Evolutionary conservation across 2,329 filamentous ascomycete genomes (phyloP), one percentile per base, ranked within the genome.

Genomic region (Plectosphaerella cucumerina): DNA sequence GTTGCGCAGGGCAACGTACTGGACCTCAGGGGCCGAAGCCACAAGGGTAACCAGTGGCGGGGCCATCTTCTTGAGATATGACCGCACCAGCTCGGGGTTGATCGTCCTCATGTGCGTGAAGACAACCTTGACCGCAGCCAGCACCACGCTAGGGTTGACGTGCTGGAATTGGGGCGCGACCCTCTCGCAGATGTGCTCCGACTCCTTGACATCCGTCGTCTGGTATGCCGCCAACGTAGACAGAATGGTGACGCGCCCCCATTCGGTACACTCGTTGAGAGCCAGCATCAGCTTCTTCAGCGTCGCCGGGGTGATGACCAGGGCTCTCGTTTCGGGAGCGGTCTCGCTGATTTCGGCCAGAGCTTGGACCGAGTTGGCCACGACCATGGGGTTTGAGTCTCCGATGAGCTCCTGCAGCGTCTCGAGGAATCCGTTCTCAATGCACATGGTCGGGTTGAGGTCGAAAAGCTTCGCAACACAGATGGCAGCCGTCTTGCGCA

Each of bases 401-500:
- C 90, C 93, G 58, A 99, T 96, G 75, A 99, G 75, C 70, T 99
- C 94, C 70, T 99, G 93, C 49, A 99, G 73, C 21, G 82, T 90
- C 68, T 97, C 92, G 46, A 99, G 72, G 69, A 99, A 99, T 44
- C 94, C 94, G 61, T 99, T 97, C 66, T 99, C 94, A 51, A 99
- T 82, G 65, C 93, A 97, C 83, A 97, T 88, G 37, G 81, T 71
- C 6, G 93, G 90, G 65, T 96, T 97, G 54, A 99, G 78, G 64
- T 99, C 94, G 71, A 96, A 99, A 6, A 99, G 83, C 72, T 99
- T 99, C 49, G 94, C 94, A 43, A 99, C 94, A 67, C 94, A 97
- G 58, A 99, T 94, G 39, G 93, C 94, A 42, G 94, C 94, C 2
- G 94, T 99, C 75, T 99, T 99, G 61, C 94, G 89, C 54, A 99